Percentiles rank a stretch among this genome's conserved stretches.
phyloP scores from a whole-genome alignment of 139 green algal species.

The Chlamydomonas sp. region DNA sequence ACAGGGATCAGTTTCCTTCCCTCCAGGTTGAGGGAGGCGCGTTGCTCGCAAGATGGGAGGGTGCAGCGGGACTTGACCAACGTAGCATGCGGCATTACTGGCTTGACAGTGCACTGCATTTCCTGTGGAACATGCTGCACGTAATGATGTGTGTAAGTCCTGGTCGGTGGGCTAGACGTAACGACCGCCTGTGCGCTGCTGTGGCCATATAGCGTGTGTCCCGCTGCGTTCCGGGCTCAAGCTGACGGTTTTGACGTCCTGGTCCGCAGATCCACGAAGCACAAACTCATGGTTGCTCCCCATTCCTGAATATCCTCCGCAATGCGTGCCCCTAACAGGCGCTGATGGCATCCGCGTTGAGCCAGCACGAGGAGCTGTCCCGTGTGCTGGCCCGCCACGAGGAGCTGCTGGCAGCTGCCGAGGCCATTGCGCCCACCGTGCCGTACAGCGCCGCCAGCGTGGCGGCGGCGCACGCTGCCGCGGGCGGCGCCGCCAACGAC shows the following conservation, averaged over 20 bases:
- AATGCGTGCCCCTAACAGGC: conserved; percentile 1
- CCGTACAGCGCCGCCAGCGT: conserved; percentile 1
- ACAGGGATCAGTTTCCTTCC: too few relatives aligned
- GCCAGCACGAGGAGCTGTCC: conserved; percentile 34
- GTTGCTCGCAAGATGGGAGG: neutral
- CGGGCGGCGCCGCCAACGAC: neutral
- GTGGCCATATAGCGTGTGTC: too few relatives aligned
- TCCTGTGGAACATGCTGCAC: too few relatives aligned
- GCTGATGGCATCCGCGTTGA: conserved; percentile 2
- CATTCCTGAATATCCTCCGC: neutral
- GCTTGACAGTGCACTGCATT: too few relatives aligned
- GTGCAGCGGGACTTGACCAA: too few relatives aligned
- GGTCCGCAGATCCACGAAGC: neutral
- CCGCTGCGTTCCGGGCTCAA: too few relatives aligned
- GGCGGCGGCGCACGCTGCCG: conserved; percentile 1
- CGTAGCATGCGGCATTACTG: neutral
- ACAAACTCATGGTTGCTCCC: neutral
- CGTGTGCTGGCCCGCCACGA: conserved; percentile 27
- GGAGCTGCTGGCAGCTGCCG: conserved; percentile 25
- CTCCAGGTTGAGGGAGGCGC: too few relatives aligned
- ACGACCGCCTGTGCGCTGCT: too few relatives aligned
- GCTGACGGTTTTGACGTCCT: too few relatives aligned
- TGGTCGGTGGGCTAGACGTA: too few relatives aligned
- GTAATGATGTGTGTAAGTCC: too few relatives aligned
- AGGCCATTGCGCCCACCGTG: neutral